Evolutionary conservation across 805 yeast species (phyloP).

Genomic region (Myxozyma vanderwaltii): DNA sequence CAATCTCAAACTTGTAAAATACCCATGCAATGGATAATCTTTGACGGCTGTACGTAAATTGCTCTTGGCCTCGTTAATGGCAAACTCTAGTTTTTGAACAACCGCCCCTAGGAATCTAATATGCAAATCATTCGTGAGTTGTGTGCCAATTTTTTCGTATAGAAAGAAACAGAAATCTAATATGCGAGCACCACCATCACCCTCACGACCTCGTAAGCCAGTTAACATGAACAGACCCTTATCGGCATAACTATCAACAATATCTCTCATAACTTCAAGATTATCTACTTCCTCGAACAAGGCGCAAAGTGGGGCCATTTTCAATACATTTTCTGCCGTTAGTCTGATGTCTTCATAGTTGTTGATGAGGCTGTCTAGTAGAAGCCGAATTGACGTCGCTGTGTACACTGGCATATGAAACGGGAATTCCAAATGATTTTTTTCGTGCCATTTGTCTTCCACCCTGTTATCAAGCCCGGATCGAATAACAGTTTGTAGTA

Average conservation of each 20-base stretch:
- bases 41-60: conserved; percentile 51
- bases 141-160: conserved; percentile 36
- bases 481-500: conserved; percentile 51
- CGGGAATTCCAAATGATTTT: conserved; percentile 53
- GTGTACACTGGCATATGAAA: conserved; percentile 51
- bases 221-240: conserved; percentile 38
- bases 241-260: conserved; percentile 38
- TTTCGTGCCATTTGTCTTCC: conserved; percentile 43
- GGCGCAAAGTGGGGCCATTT: conserved; percentile 47
- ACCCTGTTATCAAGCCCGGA: conserved; percentile 60
- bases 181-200: conserved; percentile 78
- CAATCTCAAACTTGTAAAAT: conserved; percentile 59
- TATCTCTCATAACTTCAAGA: not conserved
- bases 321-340: conserved; percentile 50
- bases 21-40: conserved; percentile 66
- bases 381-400: conserved; percentile 48
- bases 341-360: conserved; percentile 78
- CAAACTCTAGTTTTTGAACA: conserved; percentile 42
- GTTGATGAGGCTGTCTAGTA: conserved; percentile 65
- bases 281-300: conserved; percentile 37
- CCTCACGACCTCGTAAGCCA: conserved; percentile 56
- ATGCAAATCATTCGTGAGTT: conserved; percentile 33
- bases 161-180: conserved; percentile 54
- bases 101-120: conserved; percentile 42
- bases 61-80: conserved; percentile 43